These are phyloP conservation scores for Penicillium parvum DNA, from an alignment of 495 filamentous ascomycete species.

Conservation along the genomic window DNA sequence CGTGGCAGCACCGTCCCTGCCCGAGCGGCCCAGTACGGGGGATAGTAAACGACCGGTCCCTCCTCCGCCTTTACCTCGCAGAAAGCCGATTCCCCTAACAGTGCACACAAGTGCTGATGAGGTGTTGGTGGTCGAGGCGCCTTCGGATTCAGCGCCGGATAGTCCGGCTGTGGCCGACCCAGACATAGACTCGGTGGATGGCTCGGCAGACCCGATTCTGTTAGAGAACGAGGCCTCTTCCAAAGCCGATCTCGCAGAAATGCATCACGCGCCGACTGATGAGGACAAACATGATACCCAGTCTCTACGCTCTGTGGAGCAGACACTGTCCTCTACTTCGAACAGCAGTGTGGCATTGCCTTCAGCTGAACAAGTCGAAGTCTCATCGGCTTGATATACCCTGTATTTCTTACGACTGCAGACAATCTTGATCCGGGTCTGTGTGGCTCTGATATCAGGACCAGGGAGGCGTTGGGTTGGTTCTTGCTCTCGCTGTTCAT, in stretches of 20 bases:
- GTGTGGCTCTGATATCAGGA: no score
- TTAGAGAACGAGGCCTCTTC: slow-evolving; percentile 9
- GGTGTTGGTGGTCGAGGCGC: slow-evolving; percentile 49
- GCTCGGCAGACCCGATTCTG: background rate
- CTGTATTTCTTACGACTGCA: background rate
- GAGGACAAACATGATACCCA: slow-evolving; percentile 4
- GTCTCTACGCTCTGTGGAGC: slow-evolving; percentile 6
- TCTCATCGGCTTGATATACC: slow-evolving; percentile 4
- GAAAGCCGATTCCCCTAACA: slow-evolving; percentile 30
- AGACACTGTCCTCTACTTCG: slow-evolving; percentile 4
- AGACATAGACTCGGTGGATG: slow-evolving; percentile 16
- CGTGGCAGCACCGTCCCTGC: slow-evolving; percentile 32
- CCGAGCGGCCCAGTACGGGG: slow-evolving; percentile 22
- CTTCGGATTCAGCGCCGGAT: slow-evolving; percentile 47
- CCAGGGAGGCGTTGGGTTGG: background rate
- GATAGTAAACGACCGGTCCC: slow-evolving; percentile 25
- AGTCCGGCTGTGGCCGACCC: slow-evolving; percentile 38
- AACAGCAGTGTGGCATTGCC: slow-evolving; percentile 3
- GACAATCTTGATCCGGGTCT: no score
- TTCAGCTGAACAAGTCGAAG: slow-evolving; percentile 2
- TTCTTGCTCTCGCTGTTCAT: background rate
- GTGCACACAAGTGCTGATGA: slow-evolving; percentile 29
- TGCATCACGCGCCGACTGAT: background rate
- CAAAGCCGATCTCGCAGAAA: background rate
- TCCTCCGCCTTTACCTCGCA: slow-evolving; percentile 11